Base-by-base conservation (phyloP, 768 basidiomycete genomes). In the Harrya chromipes region DNA sequence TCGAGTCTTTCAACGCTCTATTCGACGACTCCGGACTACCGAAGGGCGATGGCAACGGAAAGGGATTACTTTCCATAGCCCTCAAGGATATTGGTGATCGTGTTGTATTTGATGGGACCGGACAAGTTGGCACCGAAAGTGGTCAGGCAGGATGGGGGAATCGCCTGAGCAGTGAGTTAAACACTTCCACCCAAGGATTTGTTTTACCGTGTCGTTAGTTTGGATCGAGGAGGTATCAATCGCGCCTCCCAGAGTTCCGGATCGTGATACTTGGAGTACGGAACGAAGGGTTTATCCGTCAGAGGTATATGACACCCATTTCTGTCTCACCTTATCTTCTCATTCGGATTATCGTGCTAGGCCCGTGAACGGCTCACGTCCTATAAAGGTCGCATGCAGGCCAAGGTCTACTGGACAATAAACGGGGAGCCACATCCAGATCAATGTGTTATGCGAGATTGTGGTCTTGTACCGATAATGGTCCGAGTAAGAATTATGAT, bases 401-500 rank as follows among this genome's bases (percentile, higher is more conserved):
- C 85, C 37, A 90, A 88, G 66, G 64, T 98, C 35, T 84, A 84
- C 57, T 97, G 92, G 90, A 83, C 80, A 34, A 81, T 94, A 48
- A 79, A 78, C 23, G 69, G 69, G 31, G 78, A 83, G 47, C 81
- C 80, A n/a, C 82, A 85, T 42, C 74, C 75, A 8, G 79, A 86
- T 46, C 82, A 84, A 57, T 78, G 80, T 53, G 79, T 84, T 35
- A 85, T 72, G 43, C 72, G 86, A 59, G 95, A 98, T 49, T 94
- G 94, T 65, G 97, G 97, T 49, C 76, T 91, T 29, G 74, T 97
- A 14, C 97, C 97, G 4, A 86, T 99, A 70, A 98, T 99, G 97
- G 87, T 97, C 70, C 83, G 93, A 65, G 93, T 94, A 69, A 63
- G 91, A 76, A 26, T 33, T 12, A 13, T 26, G 7, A 43, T 26